Evolutionary conservation across 345 rosid species (phyloP), one percentile per base, ranked within the genome.

Genomic region (Tarenaya hassleriana): DNA sequence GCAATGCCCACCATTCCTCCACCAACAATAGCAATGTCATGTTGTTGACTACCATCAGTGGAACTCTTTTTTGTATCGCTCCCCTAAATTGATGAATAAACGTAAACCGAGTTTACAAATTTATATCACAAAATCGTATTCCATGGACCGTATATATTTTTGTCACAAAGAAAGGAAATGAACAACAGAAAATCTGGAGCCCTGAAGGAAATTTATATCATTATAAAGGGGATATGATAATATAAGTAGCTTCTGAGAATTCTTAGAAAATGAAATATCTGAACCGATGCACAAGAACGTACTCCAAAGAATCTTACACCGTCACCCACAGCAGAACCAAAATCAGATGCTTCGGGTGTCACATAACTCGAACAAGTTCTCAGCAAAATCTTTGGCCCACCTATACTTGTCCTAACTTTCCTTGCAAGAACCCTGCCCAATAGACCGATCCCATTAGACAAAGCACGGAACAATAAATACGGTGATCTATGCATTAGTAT

Each of bases 1-100:
- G 96, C 88, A 74, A 91, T 78, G 64, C 98, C 96, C 63, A 91
- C 98, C 95, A 91, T 83, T 70, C 96, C 96, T 50, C 95, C 95
- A 16, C 98, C 96, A 38, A 87, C 90, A 54, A 90, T 78, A 51
- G 96, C 96, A 73, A 88, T 65, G 61, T 91, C 96, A 60, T 81
- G 82, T 41, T 73, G 80, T 5, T 70, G 67, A 51, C 41, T 64
- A 60, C 67, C 41, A 6, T 34, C 67, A 21, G 16, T 42, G 7
- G 60, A 20, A 20, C 37, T 39, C 37, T 12, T 71, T 69, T 66
- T 64, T 46, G 56, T 66, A 27, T 62, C 57, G 12, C 41, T 32
- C 62, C 69, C 78, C 83, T 76, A 61, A 5, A 60, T 48, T 20
- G 55, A 43, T 33, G 8, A 29, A 11, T 1, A 62, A 41, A 50